A percentile compares a stretch with the other conserved stretches of the same genome.
phyloP scores from a whole-genome alignment of 1,139 yeast genomes.

The Candida sp. region DNA sequence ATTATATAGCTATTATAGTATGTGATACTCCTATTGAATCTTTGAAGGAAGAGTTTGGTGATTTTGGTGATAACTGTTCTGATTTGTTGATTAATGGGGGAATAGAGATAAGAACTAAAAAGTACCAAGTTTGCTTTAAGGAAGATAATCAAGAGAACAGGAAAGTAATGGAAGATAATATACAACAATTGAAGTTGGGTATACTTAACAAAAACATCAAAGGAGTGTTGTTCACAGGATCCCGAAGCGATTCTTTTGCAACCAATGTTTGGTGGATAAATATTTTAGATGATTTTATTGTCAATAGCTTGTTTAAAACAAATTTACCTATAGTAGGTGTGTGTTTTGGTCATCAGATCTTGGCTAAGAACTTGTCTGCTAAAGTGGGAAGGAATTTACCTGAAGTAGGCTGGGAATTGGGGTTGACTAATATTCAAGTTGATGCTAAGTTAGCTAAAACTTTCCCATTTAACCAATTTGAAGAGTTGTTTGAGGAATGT shows the following conservation, averaged over 20 bases:
- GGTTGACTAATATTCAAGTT: constrained; percentile 50
- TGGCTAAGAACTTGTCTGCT: constrained; percentile 64
- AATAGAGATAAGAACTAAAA: constrained; percentile 15
- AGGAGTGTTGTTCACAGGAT: constrained; percentile 63
- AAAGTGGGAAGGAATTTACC: constrained; percentile 50
- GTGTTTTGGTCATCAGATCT: constrained; percentile 86
- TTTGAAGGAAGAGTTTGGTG: constrained; percentile 36
- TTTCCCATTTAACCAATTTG: constrained; percentile 26
- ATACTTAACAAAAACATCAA: constrained; percentile 31
- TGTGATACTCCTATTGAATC: constrained; percentile 41
- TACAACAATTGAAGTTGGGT: constrained; percentile 15
- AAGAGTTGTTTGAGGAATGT: constrained; percentile 24
- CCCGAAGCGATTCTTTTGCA: constrained; percentile 56
- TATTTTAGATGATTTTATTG: constrained; percentile 42
- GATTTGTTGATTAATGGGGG: constrained; percentile 20
- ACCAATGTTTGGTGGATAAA: constrained; percentile 49
- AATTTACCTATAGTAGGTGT: constrained; percentile 56
- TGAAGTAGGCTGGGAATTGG: constrained; percentile 68
- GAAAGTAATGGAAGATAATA: constrained; percentile 11
- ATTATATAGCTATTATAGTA: constrained; percentile 43
- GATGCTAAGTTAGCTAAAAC: constrained; percentile 28
- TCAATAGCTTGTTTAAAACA: constrained; percentile 18
- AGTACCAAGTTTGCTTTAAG: constrained; percentile 43
- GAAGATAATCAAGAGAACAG: constrained; percentile 28
- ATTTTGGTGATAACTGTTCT: constrained; percentile 49